Conservation (phyloP, 1,284 basidiomycete genomes). For the Neonothopanus nambi region DNA sequence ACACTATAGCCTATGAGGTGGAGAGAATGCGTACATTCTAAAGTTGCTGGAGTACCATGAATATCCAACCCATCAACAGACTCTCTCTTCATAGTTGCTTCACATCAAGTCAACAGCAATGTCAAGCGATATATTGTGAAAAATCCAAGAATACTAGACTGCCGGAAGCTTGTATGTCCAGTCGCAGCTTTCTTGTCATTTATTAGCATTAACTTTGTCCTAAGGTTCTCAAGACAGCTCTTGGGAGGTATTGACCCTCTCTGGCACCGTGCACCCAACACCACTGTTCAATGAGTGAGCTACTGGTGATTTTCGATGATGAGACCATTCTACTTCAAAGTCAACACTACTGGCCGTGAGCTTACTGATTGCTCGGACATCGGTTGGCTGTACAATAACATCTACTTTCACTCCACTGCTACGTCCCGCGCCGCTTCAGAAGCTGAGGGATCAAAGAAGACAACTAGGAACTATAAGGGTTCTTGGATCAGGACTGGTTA, state of each 20-base stretch:
- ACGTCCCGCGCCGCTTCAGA: conserved; percentile 8
- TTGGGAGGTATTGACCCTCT: conserved; percentile 27
- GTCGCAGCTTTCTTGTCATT: background rate
- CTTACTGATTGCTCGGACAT: conserved; percentile 19
- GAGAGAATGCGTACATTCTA: conserved; percentile 20
- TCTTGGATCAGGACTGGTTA: conserved; percentile 10
- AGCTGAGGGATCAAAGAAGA: conserved; percentile 6
- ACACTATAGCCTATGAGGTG: conserved; percentile 21
- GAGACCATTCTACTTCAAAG: conserved; percentile 23
- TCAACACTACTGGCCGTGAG: conserved; percentile 22
- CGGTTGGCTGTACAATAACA: conserved; percentile 22
- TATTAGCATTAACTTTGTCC: background rate
- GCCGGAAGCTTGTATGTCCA: conserved; percentile 19
- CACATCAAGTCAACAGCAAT: conserved; percentile 23
- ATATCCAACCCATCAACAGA: conserved; percentile 22
- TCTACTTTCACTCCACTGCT: conserved; percentile 8
- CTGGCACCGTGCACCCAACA: conserved; percentile 15
- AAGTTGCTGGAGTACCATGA: conserved; percentile 25
- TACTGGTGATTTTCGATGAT: conserved; percentile 24
- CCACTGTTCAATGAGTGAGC: conserved; percentile 19
- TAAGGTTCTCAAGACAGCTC: conserved; percentile 17
- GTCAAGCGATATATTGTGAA: conserved; percentile 18
- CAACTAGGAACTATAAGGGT: background rate
- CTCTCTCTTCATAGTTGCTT: conserved; percentile 22
- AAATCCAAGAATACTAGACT: conserved; percentile 20